Base-by-base conservation (phyloP, 2,329 filamentous ascomycete genomes). In the Alternaria longipes region DNA sequence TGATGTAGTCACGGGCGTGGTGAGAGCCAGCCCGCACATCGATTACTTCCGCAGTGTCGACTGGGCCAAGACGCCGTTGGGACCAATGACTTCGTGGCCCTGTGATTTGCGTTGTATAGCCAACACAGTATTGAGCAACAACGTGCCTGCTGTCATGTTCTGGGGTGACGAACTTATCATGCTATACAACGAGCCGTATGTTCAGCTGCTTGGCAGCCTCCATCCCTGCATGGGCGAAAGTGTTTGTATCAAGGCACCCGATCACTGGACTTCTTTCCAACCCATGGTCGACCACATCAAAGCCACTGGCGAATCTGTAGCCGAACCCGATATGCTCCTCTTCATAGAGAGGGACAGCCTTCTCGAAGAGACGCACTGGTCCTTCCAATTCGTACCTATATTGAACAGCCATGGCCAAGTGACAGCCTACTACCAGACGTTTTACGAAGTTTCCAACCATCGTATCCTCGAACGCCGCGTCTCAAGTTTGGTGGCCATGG, bases 321-420 rank as follows among this genome's bases (percentile, higher is more conserved):
- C 56, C n/a, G 66, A 75, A 73, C 87, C 92, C 59, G 91, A 94
- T 67, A 89, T 94, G 64, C 86, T 86, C 44, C 82, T 94, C 0
- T 92, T 92, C 70, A 83, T 94, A 11, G 81, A 84, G 28, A 86
- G 91, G 12, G 85, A 89, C 63, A 86, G 87, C 2, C 91, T 86
- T 60, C 77, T 91, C 1, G 91, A 95, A 76, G 91, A 94, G 72
- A 88, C 90, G 0, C 94, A 91, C 71, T 94, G 93, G 76, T 90
- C 89, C 12, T 94, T 91, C 88, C 90, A 88, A 3, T 87, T 94
- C 34, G 88, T 93, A 14, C 91, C 91, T 0, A 81, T 94, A 41
- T 84, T 93, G 3, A 90, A 90, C 6, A 83, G 83, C 11, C 86
- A 91, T 53, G 91, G 91, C 1, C 84, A 85, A 11, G 87, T 93